Evolutionary conservation across 495 filamentous ascomycete genomes (phyloP).

Genomic region (Xylaria sp.): DNA sequence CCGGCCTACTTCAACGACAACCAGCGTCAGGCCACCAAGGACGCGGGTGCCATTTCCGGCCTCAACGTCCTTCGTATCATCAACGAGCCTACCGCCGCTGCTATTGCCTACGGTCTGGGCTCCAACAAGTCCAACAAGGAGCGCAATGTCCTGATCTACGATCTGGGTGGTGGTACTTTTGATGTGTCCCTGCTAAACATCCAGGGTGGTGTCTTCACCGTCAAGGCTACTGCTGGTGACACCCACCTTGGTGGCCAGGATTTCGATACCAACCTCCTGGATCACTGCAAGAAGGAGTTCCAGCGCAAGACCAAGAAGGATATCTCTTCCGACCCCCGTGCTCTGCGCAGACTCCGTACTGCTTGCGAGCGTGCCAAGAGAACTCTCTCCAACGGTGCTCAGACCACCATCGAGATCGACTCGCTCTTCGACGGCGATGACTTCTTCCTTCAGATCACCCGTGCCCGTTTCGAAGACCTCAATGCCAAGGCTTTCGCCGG

Average conservation of each 20-base stretch:
- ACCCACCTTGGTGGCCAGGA: constrained; percentile 99
- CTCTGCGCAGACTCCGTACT: constrained; percentile 95
- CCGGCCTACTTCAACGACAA: constrained; percentile 99
- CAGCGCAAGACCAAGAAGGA: constrained; percentile 82
- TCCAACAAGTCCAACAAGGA: constrained; percentile 92
- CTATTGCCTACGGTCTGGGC: constrained; percentile 96
- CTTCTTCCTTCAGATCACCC: constrained; percentile 98
- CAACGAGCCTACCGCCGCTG: constrained; percentile 98
- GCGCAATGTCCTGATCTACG: constrained; percentile 99
- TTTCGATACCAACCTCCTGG: constrained; percentile 97
- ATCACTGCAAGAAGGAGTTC: constrained; percentile 96
- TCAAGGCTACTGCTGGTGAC: constrained; percentile 98
- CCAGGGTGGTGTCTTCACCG: constrained; percentile 99
- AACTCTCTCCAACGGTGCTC: constrained; percentile 93
- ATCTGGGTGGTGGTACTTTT: constrained; percentile 99
- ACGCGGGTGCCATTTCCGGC: constrained; percentile 95
- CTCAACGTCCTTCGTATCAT: constrained; percentile 99
- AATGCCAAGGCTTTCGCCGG: constrained; percentile 96
- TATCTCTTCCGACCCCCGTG: constrained; percentile 88
- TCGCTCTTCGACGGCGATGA: constrained; percentile 97
- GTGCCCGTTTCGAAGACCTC: constrained; percentile 98
- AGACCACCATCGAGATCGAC: constrained; percentile 99
- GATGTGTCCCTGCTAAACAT: constrained; percentile 99
- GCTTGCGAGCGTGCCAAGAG: constrained; percentile 99
- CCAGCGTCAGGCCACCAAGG: constrained; percentile 98